phyloP scores from a whole-genome alignment of 768 basidiomycete genomes.

The Phlegmacium glaucopus region DNA sequence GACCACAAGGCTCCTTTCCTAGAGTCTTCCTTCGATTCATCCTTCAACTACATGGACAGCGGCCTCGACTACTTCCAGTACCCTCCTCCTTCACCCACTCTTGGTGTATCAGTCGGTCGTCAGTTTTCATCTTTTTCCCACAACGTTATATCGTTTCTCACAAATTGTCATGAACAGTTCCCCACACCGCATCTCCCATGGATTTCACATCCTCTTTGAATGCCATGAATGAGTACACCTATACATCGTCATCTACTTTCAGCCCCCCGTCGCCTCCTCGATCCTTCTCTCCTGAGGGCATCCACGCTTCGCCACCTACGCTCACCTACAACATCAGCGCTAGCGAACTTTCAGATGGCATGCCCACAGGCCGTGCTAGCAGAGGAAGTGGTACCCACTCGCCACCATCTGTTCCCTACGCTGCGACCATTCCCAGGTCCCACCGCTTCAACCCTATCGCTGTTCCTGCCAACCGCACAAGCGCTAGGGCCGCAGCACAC shows the following conservation, averaged over 20 bases:
- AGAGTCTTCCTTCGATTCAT: constrained; percentile 45
- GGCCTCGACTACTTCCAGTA: constrained; percentile 67
- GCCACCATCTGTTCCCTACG: constrained; percentile 46
- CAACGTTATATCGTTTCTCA: constrained; percentile 9
- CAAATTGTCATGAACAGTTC: constrained; percentile 35
- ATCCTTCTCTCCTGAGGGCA: constrained; percentile 64
- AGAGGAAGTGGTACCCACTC: constrained; percentile 65
- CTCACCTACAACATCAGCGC: constrained; percentile 64
- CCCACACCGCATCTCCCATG: constrained; percentile 56
- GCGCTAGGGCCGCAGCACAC: constrained; percentile 38
- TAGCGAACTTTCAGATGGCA: constrained; percentile 75
- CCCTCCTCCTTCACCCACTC: constrained; percentile 55
- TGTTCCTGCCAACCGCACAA: constrained; percentile 52
- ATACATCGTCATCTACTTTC: constrained; percentile 43
- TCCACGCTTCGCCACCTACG: constrained; percentile 66
- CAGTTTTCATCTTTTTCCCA: constrained; percentile 32
- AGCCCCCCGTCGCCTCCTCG: constrained; percentile 55
- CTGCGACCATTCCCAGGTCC: constrained; percentile 65
- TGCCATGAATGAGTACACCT: constrained; percentile 52
- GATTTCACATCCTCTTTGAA: constrained; percentile 57
- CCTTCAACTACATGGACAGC: constrained; percentile 49
- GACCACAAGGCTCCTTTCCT: constrained; percentile 34
- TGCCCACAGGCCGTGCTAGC: constrained; percentile 60
- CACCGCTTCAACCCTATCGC: constrained; percentile 79
- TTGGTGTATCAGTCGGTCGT: constrained; percentile 65